Base-by-base conservation (phyloP, 306 rosid genomes). In the Prunus davidiana region DNA sequence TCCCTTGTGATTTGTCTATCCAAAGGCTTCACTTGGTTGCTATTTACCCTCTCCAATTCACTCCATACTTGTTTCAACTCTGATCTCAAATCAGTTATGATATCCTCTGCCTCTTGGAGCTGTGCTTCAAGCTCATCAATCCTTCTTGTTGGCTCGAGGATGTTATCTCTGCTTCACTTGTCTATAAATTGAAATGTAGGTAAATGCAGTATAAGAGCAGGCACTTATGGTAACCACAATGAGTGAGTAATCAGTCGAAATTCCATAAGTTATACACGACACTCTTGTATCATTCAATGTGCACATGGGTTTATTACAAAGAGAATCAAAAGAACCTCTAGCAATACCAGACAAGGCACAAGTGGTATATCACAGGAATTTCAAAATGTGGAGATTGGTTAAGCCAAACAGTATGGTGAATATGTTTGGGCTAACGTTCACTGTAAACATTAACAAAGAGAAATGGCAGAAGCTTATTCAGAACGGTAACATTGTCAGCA, bases 41-140 rank as follows among this genome's bases (percentile, higher is more conserved):
- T 83, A 81, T 73, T 84, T 77, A 58, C 77, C 87, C 76, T 88
- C 79, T 87, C 88, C 67, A 90, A 80, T 75, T 80, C 73, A 43
- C 22, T 69, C 76, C 73, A 76, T 15, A 79, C 84, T 61, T 77
- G 81, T 76, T 77, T 83, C 86, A 93, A 73, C 76, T 90, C 92
- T 22, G 64, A 80, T 83, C 97, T 83, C 78, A 93, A 90, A 80
- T 89, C 92, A 49, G 84, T 88, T 72, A 93, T 82, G 49, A 90
- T 80, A 65, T 86, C 91, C 87, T 93, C 97, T 15, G 96, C 96
- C 80, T 89, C 92, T 25, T 86, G 81, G 60, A 93, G 84, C 75
- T 87, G 91, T 0, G 92, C 87, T 81, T 93, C 94, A 78, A 93
- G 91, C 85, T 86, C 96, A 22, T 85, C 88, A 46, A 89, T 83